Evolutionary conservation across 1,139 yeast species (phyloP).

Genomic region (Magnusiomyces suaveolens): DNA sequence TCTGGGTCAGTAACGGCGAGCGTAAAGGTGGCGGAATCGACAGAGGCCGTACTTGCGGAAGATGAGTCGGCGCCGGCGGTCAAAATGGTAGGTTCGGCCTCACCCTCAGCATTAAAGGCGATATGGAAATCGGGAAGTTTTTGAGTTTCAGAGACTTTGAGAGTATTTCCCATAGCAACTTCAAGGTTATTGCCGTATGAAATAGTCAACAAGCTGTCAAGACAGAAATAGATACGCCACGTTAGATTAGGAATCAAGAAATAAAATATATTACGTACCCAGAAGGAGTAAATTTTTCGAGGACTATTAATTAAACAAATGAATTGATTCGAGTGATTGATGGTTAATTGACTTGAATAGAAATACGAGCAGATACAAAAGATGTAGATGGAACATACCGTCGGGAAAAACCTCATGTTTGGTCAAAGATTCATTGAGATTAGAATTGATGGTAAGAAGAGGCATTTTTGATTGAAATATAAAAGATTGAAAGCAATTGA

Average conservation of each 20-base stretch:
- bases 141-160: conserved; percentile 59
- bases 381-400: no score
- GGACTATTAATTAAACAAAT: conserved; percentile 16
- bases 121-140: conserved; percentile 54
- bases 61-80: not conserved
- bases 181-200: conserved; percentile 45
- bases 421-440: conserved; percentile 48
- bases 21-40: conserved; percentile 39
- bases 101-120: conserved; percentile 41
- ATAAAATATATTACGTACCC: conserved; percentile 14
- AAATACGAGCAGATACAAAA: no score
- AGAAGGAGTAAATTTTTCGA: conserved; percentile 31
- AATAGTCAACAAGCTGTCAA: conserved; percentile 33
- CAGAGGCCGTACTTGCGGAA: not conserved
- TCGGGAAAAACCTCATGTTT: conserved; percentile 59
- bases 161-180: conserved; percentile 72
- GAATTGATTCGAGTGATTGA: not conserved
- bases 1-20: conserved; percentile 85
- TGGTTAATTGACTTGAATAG: no score
- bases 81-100: not conserved
- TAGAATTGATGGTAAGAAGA: conserved; percentile 46
- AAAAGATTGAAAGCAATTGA: not conserved
- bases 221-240: not conserved
- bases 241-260: not conserved
- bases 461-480: conserved; percentile 8